Base-by-base conservation (phyloP, 257 asterid species). In the Knoxia roxburghii region DNA sequence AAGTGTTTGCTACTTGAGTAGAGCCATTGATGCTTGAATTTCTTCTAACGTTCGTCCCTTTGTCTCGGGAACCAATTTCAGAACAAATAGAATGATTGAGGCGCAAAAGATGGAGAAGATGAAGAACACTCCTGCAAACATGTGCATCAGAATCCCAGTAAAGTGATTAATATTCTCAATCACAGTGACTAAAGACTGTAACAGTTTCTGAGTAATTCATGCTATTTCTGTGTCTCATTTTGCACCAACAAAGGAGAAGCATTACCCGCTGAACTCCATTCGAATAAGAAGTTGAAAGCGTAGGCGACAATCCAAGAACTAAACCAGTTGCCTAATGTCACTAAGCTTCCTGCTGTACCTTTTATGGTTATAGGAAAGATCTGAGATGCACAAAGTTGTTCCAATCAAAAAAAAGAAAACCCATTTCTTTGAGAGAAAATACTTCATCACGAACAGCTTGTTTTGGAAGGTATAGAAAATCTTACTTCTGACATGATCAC, bases 401-500 rank as follows among this genome's bases (percentile, higher is more conserved):
- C n/a, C n/a, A n/a, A n/a, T n/a, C n/a, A n/a, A n/a, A n/a, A n/a
- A n/a, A n/a, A n/a, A n/a, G n/a, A n/a, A n/a, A n/a, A n/a, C n/a
- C n/a, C n/a, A n/a, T n/a, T n/a, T n/a, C n/a, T n/a, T n/a, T n/a
- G n/a, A n/a, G n/a, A n/a, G n/a, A n/a, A n/a, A n/a, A n/a, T 48
- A n/a, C 9, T 37, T 37, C 9, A 37, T 4, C 4, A 37, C 9
- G 41, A 3, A 20, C 11, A n/a, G 66, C 10, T 26, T 20, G 3
- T 49, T 43, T 10, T 24, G 35, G 45, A n/a, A 45, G 50, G 37
- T 12, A 24, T 26, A 27, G 57, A 18, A 59, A 12, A 26, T 13
- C 73, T 26, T 60, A 93, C 99, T 96, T 93, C 97, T 0, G 99
- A 90, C 97, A 88, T 90, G 54, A 93, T 85, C 59, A 93, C 95